Evolutionary conservation across 495 filamentous ascomycete species (phyloP).

Genomic region (Daldinia childiae): DNA sequence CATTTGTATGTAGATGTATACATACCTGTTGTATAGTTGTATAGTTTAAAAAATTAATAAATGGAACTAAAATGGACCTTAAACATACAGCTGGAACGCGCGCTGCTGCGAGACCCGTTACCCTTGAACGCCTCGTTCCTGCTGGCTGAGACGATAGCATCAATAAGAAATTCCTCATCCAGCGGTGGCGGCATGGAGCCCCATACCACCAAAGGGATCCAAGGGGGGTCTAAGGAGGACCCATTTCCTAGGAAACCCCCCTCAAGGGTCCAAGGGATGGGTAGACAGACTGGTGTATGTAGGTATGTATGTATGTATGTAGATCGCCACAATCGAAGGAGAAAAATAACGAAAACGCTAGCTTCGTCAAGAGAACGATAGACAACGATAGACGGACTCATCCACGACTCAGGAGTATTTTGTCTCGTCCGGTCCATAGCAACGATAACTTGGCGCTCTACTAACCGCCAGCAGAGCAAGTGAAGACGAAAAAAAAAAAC

Average conservation of each 20-base stretch:
- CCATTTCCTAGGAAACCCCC: slow-evolving; percentile 20
- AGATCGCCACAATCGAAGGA: slow-evolving; percentile 34
- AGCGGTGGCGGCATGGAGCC: slow-evolving; percentile 40
- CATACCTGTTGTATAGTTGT: slow-evolving; percentile 3
- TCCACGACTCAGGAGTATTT: slow-evolving; percentile 36
- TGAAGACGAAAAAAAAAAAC: background rate
- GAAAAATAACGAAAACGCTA: slow-evolving; percentile 24
- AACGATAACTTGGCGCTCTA: slow-evolving; percentile 32
- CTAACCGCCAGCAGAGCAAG: slow-evolving; percentile 38
- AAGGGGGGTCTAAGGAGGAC: slow-evolving; percentile 9
- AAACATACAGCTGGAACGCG: slow-evolving; percentile 40
- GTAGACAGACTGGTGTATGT: background rate
- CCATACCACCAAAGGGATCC: slow-evolving; percentile 27
- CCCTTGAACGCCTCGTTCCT: slow-evolving; percentile 39
- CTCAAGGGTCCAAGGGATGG: slow-evolving; percentile 27
- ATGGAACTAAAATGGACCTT: background rate
- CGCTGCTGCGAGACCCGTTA: slow-evolving; percentile 32
- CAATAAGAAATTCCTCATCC: slow-evolving; percentile 38
- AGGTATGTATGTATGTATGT: background rate
- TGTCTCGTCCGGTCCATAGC: slow-evolving; percentile 9
- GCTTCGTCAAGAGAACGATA: slow-evolving; percentile 19
- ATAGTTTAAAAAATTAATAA: background rate
- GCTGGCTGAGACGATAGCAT: slow-evolving; percentile 42
- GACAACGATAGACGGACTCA: slow-evolving; percentile 5
- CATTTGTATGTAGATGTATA: no score